Evolutionary conservation across 345 rosid species (phyloP).

Genomic region (Eucalyptus microcorys): DNA sequence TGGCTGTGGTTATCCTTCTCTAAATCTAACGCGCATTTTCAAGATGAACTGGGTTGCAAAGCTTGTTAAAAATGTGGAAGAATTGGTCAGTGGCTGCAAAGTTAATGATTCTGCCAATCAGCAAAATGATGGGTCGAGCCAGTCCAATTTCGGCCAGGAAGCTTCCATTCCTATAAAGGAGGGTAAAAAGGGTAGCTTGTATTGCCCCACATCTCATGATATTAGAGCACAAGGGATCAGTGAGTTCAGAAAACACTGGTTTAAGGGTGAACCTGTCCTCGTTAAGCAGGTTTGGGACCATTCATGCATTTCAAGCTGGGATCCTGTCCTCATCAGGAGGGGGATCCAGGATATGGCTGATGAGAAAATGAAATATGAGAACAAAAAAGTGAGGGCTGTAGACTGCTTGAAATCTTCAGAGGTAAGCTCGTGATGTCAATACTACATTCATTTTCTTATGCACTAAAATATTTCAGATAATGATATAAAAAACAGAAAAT

Average conservation of each 20-base stretch:
- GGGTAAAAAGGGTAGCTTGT: conserved; percentile 47
- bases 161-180: conserved; percentile 37
- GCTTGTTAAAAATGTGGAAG: conserved; percentile 89
- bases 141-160: conserved; percentile 28
- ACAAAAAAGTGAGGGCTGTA: conserved; percentile 56
- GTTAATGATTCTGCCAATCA: conserved; percentile 23
- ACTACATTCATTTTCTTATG: neutral
- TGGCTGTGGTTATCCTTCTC: conserved; percentile 63
- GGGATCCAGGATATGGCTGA: conserved; percentile 63
- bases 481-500: neutral
- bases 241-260: conserved; percentile 71
- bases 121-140: conserved; percentile 7
- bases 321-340: conserved; percentile 66
- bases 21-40: conserved; percentile 74
- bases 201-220: conserved; percentile 45
- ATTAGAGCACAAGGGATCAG: conserved; percentile 43
- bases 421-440: conserved; percentile 20
- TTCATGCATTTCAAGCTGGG: conserved; percentile 62
- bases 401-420: conserved; percentile 73
- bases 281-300: conserved; percentile 55
- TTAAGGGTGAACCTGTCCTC: conserved; percentile 60
- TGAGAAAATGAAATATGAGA: conserved; percentile 56
- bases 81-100: conserved; percentile 83
- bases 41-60: conserved; percentile 99
- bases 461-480: neutral